A percentile compares a stretch with the other conserved stretches of the same genome.
These are phyloP conservation scores for Penicillium thymicola DNA, from an alignment of 2,329 filamentous ascomycete genomes.

Conservation along the genomic window DNA sequence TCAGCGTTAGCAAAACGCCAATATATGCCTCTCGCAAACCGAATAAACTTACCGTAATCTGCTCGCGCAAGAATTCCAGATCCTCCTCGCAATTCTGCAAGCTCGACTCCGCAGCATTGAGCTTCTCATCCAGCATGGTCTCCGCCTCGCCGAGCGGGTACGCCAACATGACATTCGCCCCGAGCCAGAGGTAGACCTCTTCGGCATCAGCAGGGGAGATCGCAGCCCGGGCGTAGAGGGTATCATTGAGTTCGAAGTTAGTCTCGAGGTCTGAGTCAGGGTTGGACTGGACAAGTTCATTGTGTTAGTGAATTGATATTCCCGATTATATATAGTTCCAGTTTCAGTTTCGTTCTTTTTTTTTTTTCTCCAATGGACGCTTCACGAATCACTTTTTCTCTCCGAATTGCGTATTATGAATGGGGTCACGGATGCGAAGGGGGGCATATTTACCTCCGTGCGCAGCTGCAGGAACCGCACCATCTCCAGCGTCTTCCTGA, in stretches of 20 bases:
- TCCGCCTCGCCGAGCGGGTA: constrained; percentile 90
- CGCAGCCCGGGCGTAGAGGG: constrained; percentile 82
- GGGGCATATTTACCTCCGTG: constrained; percentile 57
- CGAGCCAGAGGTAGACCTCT: constrained; percentile 97
- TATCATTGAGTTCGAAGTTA: constrained; percentile 95
- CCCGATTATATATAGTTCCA: neutral
- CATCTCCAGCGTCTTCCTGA: constrained; percentile 90
- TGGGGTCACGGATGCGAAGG: neutral
- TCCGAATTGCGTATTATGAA: neutral
- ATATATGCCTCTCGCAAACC: neutral
- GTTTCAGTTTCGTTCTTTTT: neutral
- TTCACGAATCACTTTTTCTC: neutral
- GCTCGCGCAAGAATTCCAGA: constrained; percentile 88
- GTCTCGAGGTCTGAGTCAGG: constrained; percentile 69
- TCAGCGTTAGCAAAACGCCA: constrained; percentile 3
- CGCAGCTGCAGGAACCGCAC: constrained; percentile 79
- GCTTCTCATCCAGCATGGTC: constrained; percentile 70
- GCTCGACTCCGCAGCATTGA: constrained; percentile 74
- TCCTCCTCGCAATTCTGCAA: constrained; percentile 92
- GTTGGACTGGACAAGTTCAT: constrained; percentile 17
- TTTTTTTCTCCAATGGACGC: neutral
- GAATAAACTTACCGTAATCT: constrained; percentile 72
- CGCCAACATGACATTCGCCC: constrained; percentile 95
- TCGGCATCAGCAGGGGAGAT: constrained; percentile 68
- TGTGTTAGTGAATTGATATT: neutral